A percentile compares a stretch with the other conserved stretches of the same genome.
phyloP scores from a whole-genome alignment of 192 early-diverging fungal genomes.

The Podila verticillata region DNA sequence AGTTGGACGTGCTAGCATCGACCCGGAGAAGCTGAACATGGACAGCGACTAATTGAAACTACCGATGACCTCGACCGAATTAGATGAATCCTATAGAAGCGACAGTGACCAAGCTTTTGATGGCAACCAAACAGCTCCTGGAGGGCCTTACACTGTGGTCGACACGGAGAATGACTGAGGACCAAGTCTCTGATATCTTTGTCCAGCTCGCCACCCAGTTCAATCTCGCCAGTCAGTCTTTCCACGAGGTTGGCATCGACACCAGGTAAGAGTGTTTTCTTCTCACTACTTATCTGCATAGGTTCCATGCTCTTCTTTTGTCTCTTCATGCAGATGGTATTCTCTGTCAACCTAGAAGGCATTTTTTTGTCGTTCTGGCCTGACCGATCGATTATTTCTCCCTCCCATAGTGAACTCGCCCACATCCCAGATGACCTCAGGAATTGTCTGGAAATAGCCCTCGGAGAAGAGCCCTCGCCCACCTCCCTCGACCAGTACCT shows the following conservation, averaged over 20 bases:
- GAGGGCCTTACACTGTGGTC: conserved; percentile 61
- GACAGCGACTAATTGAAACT: too few species aligned
- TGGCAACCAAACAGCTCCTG: conserved; percentile 59
- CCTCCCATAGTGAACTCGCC: conserved; percentile 51
- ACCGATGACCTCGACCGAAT: background rate
- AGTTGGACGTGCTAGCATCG: background rate
- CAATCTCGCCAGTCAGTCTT: conserved; percentile 51
- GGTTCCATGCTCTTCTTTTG: too few species aligned
- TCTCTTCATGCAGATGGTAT: background rate
- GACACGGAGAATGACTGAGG: conserved; percentile 33
- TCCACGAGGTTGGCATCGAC: conserved; percentile 46
- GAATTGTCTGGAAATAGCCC: conserved; percentile 55
- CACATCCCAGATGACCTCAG: conserved; percentile 57
- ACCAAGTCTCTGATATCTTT: conserved; percentile 59
- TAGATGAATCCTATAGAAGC: conserved; percentile 60
- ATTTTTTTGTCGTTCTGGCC: background rate
- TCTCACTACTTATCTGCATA: too few species aligned
- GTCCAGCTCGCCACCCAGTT: conserved; percentile 55
- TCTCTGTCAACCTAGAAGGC: background rate
- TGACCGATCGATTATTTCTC: background rate
- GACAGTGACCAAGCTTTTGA: conserved; percentile 56
- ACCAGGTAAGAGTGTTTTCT: conserved; percentile 33
- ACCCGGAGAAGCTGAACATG: too few species aligned
- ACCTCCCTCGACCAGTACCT: conserved; percentile 57
- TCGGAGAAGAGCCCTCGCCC: conserved; percentile 54